Conservation (phyloP, 139 green algal species). For the Tetradesmus obliquus region DNA sequence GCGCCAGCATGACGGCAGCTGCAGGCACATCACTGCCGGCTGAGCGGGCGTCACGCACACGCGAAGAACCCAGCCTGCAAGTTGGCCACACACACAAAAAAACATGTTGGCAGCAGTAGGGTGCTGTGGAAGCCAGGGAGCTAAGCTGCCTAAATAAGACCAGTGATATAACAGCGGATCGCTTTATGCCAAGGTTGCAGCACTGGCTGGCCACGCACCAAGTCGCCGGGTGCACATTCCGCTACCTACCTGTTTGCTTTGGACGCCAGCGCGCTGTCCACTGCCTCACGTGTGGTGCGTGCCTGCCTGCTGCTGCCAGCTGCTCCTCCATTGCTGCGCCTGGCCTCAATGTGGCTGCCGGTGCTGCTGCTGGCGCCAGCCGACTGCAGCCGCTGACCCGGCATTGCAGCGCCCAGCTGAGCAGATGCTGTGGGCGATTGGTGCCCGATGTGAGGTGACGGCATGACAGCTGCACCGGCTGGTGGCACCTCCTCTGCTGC, state of each 20-base stretch:
- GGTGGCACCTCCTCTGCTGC: slow-evolving; percentile 55
- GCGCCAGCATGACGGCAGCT: neutral
- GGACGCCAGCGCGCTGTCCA: neutral
- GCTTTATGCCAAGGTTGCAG: too few relatives aligned
- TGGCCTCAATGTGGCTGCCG: slow-evolving; percentile 27
- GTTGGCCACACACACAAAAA: neutral
- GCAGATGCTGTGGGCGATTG: neutral
- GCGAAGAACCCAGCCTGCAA: slow-evolving; percentile 22
- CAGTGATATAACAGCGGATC: too few relatives aligned
- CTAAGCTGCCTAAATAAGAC: too few relatives aligned
- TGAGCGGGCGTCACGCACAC: slow-evolving; percentile 1
- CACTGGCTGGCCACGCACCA: too few relatives aligned
- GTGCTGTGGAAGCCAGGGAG: too few relatives aligned
- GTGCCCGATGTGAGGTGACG: neutral
- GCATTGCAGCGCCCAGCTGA: neutral
- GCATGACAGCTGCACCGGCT: neutral
- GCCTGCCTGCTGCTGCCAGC: neutral
- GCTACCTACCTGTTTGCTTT: slow-evolving; percentile 22
- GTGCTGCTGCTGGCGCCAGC: slow-evolving; percentile 44
- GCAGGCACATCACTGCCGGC: slow-evolving; percentile 30
- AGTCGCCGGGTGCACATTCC: too few relatives aligned
- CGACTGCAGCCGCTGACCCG: slow-evolving; percentile 21
- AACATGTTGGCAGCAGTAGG: too few relatives aligned
- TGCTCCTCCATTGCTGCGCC: slow-evolving; percentile 7
- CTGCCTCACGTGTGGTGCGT: neutral